Evolutionary conservation across 805 yeast genomes (phyloP), one percentile per base, ranked within the genome.

Genomic region (Saccharomyces jurei): DNA sequence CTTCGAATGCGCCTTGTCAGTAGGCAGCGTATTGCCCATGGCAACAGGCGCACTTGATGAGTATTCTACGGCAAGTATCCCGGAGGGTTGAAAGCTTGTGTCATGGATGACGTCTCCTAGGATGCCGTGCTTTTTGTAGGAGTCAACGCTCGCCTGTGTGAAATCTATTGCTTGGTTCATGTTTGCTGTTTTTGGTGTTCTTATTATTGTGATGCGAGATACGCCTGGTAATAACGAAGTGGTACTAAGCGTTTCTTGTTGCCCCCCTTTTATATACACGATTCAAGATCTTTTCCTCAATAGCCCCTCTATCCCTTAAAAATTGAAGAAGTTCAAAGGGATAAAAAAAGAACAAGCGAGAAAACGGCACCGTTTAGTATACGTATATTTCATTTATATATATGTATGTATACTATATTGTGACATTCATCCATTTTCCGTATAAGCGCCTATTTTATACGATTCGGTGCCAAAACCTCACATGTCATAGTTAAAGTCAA

Each of bases 1-100:
- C 48, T 62, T 64, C n/a, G 69, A 60, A 71, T 87, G 95, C 28
- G 96, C 83, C 49, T 83, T 86, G 3, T 73, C 77, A 6, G 81
- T 84, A 46, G 75, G 68, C 53, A 91, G 74, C 2, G 83, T 78
- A 71, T 90, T 89, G 21, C 97, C 97, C 75, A 88, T 72, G 0
- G 90, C 80, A 32, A 89, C 96, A 2, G 66, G 62, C 9, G 60
- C 55, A 9, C 60, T 59, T 6, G 58, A 52, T 1, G 63, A 55
- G 54, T 64, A 70, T 28, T 69, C 70, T 1, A 63, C 66, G 14
- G 64, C 59, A 11, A 70, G 53, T 10, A 63, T 56, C 13, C 70
- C 68, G 52, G 59, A 54, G 8, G 68, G 64, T 27, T 56, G 49
- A 51, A 64, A 58, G 10, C 52, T 29, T 2, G 49, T 21, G 21